Evolutionary conservation across 2,329 filamentous ascomycete species (phyloP).

Genomic region (Xenosphaeropsis pyriputrescens): DNA sequence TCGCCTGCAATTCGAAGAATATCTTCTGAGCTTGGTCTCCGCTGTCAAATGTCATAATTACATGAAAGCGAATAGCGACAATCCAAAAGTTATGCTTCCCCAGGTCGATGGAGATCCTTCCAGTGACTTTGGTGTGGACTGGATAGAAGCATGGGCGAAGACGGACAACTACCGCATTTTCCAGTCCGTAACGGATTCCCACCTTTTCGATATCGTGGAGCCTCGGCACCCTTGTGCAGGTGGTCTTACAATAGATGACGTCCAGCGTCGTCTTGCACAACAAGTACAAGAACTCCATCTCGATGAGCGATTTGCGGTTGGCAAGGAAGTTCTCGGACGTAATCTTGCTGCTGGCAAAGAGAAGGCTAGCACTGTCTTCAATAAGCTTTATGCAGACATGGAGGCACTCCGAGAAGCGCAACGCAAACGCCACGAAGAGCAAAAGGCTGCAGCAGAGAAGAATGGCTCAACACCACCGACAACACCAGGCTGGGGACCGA

Average conservation of each 20-base stretch:
- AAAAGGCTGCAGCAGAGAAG: conserved; percentile 16
- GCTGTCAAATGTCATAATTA: conserved; percentile 80
- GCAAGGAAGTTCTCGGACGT: conserved; percentile 73
- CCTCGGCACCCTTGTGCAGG: conserved; percentile 89
- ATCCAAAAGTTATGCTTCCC: conserved; percentile 45
- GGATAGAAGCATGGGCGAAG: conserved; percentile 72
- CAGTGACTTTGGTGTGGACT: conserved; percentile 69
- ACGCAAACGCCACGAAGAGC: conserved; percentile 45
- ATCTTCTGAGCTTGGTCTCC: conserved; percentile 76
- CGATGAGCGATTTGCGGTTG: conserved; percentile 75
- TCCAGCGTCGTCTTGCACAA: conserved; percentile 77
- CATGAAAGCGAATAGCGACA: conserved; percentile 32
- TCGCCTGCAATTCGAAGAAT: conserved; percentile 91
- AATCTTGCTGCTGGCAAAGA: conserved; percentile 80
- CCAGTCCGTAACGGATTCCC: conserved; percentile 63
- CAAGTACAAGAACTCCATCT: conserved; percentile 90
- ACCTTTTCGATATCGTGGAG: conserved; percentile 89
- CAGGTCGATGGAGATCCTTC: conserved; percentile 73
- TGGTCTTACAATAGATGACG: conserved; percentile 83
- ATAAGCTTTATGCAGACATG: conserved; percentile 80
- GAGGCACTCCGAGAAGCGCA: conserved; percentile 67
- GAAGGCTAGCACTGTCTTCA: conserved; percentile 77
- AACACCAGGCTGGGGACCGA: conserved; percentile 12
- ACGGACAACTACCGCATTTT: conserved; percentile 92
- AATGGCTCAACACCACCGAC: conserved; percentile 8